These are phyloP conservation scores for Quercus gilva DNA, from an alignment of 306 rosid species.

Conservation along the genomic window DNA sequence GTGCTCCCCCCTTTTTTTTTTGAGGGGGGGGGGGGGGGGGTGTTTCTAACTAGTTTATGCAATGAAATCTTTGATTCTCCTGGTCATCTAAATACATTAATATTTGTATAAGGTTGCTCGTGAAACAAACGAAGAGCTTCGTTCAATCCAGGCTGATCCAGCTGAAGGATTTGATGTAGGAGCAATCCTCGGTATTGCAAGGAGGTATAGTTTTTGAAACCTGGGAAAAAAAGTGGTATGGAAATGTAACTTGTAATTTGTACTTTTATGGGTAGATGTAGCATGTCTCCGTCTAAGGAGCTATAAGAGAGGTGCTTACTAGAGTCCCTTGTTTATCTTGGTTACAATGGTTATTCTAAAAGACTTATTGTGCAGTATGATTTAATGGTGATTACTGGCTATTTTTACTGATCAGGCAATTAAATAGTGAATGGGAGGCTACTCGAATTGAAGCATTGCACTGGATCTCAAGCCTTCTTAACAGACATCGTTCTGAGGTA, in stretches of 20 bases:
- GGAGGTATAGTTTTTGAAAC: slow-evolving; percentile 53
- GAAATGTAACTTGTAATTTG: slow-evolving; percentile 23
- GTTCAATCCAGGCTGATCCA: slow-evolving; percentile 73
- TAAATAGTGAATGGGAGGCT: slow-evolving; percentile 90
- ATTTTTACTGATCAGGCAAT: slow-evolving; percentile 68
- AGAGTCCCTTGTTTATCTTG: slow-evolving; percentile 18
- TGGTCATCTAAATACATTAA: slow-evolving; percentile 12
- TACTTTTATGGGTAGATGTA: slow-evolving; percentile 6
- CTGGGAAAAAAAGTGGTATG: slow-evolving; percentile 28
- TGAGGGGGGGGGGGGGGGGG: not conserved
- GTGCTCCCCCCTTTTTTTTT: not conserved
- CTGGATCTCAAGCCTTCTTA: slow-evolving; percentile 89
- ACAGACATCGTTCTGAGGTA: slow-evolving; percentile 80
- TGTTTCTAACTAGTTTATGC: not conserved
- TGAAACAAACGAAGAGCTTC: slow-evolving; percentile 97
- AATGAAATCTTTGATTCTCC: not conserved
- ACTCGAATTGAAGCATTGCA: slow-evolving; percentile 94
- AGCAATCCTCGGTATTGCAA: slow-evolving; percentile 82
- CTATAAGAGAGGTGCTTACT: slow-evolving; percentile 18
- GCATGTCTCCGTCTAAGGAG: slow-evolving; percentile 15
- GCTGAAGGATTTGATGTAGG: slow-evolving; percentile 86
- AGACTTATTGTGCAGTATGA: not conserved
- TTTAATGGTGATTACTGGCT: slow-evolving; percentile 31
- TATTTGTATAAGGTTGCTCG: slow-evolving; percentile 76
- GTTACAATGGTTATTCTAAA: not conserved